Evolutionary conservation across 2,329 filamentous ascomycete species (phyloP).

Genomic region (Fulvia fulva): DNA sequence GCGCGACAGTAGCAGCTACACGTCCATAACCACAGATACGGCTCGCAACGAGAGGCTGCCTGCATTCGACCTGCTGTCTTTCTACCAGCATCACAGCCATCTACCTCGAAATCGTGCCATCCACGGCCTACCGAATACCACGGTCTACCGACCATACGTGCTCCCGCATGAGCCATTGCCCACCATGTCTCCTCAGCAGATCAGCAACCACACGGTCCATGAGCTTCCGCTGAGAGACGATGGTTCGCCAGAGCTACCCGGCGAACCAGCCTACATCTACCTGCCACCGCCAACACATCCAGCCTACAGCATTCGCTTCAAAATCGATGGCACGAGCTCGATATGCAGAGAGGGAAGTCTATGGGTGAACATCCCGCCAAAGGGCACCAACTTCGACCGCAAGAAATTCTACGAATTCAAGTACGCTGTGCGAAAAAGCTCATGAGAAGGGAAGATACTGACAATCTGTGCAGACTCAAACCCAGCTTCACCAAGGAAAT

Average conservation of each 20-base stretch:
- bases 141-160: neutral
- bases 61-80: constrained; percentile 9
- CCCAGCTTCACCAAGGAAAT: constrained; percentile 91
- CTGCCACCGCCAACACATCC: constrained; percentile 72
- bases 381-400: constrained; percentile 71
- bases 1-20: constrained; percentile 2
- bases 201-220: constrained; percentile 57
- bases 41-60: constrained; percentile 2
- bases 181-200: constrained; percentile 37
- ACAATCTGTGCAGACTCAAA: constrained; percentile 59
- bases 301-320: constrained; percentile 75
- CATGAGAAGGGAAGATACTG: constrained; percentile 1
- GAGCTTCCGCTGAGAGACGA: constrained; percentile 86
- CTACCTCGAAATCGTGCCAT: neutral
- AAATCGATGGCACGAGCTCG: constrained; percentile 90
- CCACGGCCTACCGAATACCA: neutral
- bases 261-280: constrained; percentile 75
- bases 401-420: constrained; percentile 82
- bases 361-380: constrained; percentile 90
- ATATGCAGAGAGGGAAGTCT: constrained; percentile 92
- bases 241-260: constrained; percentile 83
- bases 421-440: constrained; percentile 50
- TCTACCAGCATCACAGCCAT: constrained; percentile 6
- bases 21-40: constrained; percentile 5
- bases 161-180: neutral